Base-by-base conservation (phyloP, 2,329 filamentous ascomycete genomes). In the Leptographium radiaticola region DNA sequence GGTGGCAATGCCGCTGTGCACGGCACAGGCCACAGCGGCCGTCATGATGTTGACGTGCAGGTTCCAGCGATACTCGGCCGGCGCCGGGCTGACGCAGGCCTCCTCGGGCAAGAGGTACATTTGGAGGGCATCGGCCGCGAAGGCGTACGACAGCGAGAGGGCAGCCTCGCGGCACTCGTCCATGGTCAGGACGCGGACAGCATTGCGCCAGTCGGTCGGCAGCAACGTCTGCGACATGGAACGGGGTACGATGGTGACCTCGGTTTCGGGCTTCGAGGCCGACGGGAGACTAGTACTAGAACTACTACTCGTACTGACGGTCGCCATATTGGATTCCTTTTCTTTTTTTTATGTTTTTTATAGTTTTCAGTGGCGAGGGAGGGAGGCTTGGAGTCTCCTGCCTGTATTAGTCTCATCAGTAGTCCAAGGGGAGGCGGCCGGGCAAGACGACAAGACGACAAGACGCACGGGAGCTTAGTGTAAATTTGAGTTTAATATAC, bases 31-130 rank as follows among this genome's bases (percentile, higher is more conserved):
- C 50, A 83, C 83, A 61, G 88, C 77, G 68, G 89, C 90, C 61
- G 82, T 83, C 73, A 91, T 80, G 61, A 89, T 84, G 64, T 84
- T 78, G 60, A 86, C 75, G 67, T 93, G 87, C 47, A 93, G 74
- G 59, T 81, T 79, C 83, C 85, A 93, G 64, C 83, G 84, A 64
- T 81, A 73, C 66, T 87, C 79, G 62, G 80, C 75, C 49, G 25
- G 25, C 25, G 25, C 25, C 25, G 25, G 25, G 25, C 25, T 25
- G 25, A 25, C n/a, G 47, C 18, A 15, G n/a, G 31, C 11, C 8
- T 31, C n/a, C 25, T 15, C 8, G 8, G 13, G 16, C n/a, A 12
- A 6, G 20, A 89, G 81, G 70, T 91, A 93, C 66, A 79, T 75
- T 57, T 83, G 81, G 58, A 89, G 77, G 55, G 86, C 79, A 66